Conservation (phyloP, 2,329 filamentous ascomycete species). For the Scytalidium lignicola region DNA sequence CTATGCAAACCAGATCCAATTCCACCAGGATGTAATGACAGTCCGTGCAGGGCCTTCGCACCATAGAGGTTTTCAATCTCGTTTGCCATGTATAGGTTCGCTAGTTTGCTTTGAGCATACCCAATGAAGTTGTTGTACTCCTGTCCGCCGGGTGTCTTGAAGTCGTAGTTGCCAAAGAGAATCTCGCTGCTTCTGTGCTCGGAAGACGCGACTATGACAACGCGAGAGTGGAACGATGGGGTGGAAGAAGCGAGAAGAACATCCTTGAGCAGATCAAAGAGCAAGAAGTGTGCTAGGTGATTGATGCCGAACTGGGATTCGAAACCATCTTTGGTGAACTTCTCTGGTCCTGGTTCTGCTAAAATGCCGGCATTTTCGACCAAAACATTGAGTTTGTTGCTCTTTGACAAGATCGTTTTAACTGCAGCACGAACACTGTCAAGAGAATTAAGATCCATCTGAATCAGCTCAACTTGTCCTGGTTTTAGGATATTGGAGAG, state of each 20-base stretch:
- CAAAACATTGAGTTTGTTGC: constrained; percentile 36
- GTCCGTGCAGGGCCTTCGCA: constrained; percentile 31
- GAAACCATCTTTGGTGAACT: constrained; percentile 38
- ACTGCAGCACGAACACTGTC: constrained; percentile 24
- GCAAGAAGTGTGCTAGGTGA: constrained; percentile 48
- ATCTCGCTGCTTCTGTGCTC: background rate
- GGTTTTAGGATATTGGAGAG: constrained; percentile 3
- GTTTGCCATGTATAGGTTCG: constrained; percentile 40
- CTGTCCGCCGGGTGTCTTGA: constrained; percentile 19
- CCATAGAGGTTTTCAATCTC: constrained; percentile 39
- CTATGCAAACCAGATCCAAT: constrained; percentile 26
- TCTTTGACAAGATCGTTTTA: constrained; percentile 18
- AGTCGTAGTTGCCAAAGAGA: background rate
- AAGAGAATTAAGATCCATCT: constrained; percentile 26
- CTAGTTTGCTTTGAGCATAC: constrained; percentile 39
- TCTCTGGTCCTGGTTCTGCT: constrained; percentile 4
- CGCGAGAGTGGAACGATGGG: constrained; percentile 35
- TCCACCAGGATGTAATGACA: constrained; percentile 39
- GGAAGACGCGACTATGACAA: constrained; percentile 37
- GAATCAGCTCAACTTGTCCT: constrained; percentile 21
- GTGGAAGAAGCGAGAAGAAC: constrained; percentile 35
- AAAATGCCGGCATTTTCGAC: constrained; percentile 40
- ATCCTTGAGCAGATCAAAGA: constrained; percentile 44
- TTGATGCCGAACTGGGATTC: constrained; percentile 49
- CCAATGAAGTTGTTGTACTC: constrained; percentile 31